These are phyloP conservation scores for Spiraea crenata DNA, from an alignment of 331 rosid genomes.

Conservation along the genomic window DNA sequence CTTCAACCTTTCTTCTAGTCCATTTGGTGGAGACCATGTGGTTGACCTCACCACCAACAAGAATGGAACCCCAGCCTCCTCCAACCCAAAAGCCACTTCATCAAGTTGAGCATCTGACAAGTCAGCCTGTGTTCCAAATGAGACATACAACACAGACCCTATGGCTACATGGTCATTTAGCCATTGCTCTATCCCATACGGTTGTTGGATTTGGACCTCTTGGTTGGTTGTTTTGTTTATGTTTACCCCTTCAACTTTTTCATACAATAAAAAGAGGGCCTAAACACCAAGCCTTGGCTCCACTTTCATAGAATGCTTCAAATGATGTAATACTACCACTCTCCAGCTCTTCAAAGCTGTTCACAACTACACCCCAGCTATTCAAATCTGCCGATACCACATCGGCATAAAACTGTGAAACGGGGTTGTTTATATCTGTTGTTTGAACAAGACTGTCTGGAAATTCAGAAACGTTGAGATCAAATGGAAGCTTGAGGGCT, in stretches of 20 bases:
- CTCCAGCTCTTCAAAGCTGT: slow-evolving; percentile 25
- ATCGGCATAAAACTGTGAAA: background rate
- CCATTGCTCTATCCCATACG: slow-evolving; percentile 4
- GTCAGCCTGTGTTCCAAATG: slow-evolving; percentile 33
- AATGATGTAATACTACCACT: slow-evolving; percentile 7
- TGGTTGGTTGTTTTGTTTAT: background rate
- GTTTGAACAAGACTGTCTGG: slow-evolving; percentile 6
- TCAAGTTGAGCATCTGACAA: slow-evolving; percentile 33
- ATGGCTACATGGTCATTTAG: slow-evolving; percentile 11
- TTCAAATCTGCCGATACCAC: slow-evolving; percentile 12
- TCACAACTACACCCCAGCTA: slow-evolving; percentile 34
- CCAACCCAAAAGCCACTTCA: slow-evolving; percentile 29
- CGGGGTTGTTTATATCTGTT: slow-evolving; percentile 5
- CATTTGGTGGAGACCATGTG: slow-evolving; percentile 26
- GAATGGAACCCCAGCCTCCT: slow-evolving; percentile 25
- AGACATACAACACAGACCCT: slow-evolving; percentile 21
- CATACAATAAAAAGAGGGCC: slow-evolving; percentile 21
- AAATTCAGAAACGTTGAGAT: slow-evolving; percentile 6
- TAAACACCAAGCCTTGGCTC: slow-evolving; percentile 30
- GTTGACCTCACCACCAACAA: slow-evolving; percentile 25
- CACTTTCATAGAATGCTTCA: slow-evolving; percentile 21
- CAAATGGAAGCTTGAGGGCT: slow-evolving; percentile 27
- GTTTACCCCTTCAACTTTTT: background rate
- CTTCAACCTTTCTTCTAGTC: slow-evolving; percentile 10
- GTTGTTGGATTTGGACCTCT: background rate